Conservation (phyloP, 2,329 filamentous ascomycete genomes). For the Colletotrichum chrysophilum region DNA sequence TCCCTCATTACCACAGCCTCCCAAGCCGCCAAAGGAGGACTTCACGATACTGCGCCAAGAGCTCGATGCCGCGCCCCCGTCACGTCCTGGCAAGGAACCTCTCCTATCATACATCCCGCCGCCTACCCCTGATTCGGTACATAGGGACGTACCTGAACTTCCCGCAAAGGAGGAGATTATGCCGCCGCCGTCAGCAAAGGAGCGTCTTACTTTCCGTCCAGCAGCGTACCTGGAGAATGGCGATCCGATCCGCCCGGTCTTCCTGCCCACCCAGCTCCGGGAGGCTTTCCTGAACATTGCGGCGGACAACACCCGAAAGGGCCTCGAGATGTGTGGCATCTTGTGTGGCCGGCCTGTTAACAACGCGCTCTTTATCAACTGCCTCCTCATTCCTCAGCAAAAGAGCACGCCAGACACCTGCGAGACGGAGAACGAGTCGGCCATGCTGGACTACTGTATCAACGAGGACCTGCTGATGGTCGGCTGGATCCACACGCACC, state of each 20-base stretch:
- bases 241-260: conserved; percentile 83
- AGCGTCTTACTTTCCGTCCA: conserved; percentile 79
- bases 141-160: conserved; percentile 29
- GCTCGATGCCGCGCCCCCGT: conserved; percentile 12
- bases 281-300: conserved; percentile 77
- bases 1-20: conserved; percentile 33
- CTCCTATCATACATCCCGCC: not conserved
- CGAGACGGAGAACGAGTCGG: conserved; percentile 86
- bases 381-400: conserved; percentile 90
- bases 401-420: conserved; percentile 91
- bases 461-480: conserved; percentile 82
- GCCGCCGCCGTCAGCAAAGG: conserved; percentile 44
- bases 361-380: conserved; percentile 90
- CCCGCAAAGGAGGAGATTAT: conserved; percentile 40
- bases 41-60: not conserved
- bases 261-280: conserved; percentile 80
- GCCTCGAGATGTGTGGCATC: conserved; percentile 94
- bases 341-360: conserved; percentile 89
- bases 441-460: conserved; percentile 89
- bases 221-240: conserved; percentile 91
- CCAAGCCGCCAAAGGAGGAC: conserved; percentile 35
- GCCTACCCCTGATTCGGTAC: not conserved
- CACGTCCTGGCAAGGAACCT: conserved; percentile 14
- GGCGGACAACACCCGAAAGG: conserved; percentile 75
- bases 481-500: conserved; percentile 98